Evolutionary conservation across 768 basidiomycete species (phyloP).

Genomic region (Phanerochaete carnosa): DNA sequence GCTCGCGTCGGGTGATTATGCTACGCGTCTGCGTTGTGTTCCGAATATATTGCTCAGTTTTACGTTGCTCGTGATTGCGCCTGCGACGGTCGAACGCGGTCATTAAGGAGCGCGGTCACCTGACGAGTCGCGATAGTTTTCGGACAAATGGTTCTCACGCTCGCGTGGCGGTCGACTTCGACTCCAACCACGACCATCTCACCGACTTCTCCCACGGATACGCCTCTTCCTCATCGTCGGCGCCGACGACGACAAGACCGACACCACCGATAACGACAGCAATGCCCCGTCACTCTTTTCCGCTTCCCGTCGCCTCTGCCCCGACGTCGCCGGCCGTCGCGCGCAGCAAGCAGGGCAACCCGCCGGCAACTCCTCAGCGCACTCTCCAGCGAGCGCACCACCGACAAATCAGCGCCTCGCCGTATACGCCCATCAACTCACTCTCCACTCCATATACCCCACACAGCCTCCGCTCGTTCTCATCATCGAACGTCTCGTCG

Average conservation of each 20-base stretch:
- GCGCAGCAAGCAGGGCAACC: conserved; percentile 33
- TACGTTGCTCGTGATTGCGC: background rate
- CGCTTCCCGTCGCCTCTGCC: conserved; percentile 35
- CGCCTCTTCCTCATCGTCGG: conserved; percentile 4
- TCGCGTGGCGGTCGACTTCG: conserved; percentile 5
- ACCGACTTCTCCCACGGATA: conserved; percentile 3
- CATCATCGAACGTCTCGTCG: conserved; percentile 43
- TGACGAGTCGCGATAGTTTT: conserved; percentile 6
- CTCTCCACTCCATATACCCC: conserved; percentile 63
- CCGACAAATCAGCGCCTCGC: conserved; percentile 48
- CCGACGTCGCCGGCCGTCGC: conserved; percentile 40
- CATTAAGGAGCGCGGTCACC: conserved; percentile 8
- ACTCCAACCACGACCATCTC: conserved; percentile 8
- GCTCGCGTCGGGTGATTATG: background rate
- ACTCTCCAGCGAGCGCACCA: conserved; percentile 38
- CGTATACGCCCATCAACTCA: conserved; percentile 54
- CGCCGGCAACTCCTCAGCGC: conserved; percentile 67
- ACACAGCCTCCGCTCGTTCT: conserved; percentile 61
- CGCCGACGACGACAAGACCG: conserved; percentile 19
- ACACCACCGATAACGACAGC: conserved; percentile 18
- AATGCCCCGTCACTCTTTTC: conserved; percentile 24
- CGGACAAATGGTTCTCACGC: conserved; percentile 2
- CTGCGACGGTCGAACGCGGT: background rate
- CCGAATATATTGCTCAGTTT: background rate
- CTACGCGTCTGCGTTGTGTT: background rate